A percentile compares a stretch with the other conserved stretches of the same genome.
Conservation (phyloP, 1,284 basidiomycete genomes). For the Golubevia sp. region DNA sequence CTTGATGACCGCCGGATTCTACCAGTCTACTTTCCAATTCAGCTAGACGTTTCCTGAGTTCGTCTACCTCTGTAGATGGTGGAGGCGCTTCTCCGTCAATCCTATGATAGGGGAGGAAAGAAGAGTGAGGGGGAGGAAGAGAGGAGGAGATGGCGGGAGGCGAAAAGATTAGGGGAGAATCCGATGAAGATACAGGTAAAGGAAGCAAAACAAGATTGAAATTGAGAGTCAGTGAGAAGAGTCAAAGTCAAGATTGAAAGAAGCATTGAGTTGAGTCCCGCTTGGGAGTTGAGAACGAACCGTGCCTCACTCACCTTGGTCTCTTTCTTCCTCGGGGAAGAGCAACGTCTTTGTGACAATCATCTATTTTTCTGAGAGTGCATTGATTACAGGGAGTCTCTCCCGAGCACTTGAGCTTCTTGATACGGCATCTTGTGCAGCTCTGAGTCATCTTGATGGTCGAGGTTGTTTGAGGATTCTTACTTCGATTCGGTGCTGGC, state of each 20-base stretch:
- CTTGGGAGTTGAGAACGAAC: too few species aligned
- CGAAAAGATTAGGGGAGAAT: too few species aligned
- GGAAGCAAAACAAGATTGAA: too few species aligned
- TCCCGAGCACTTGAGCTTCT: constrained; percentile 39
- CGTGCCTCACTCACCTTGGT: constrained; percentile 8
- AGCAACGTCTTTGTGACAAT: constrained; percentile 31
- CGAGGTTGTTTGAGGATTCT: too few species aligned
- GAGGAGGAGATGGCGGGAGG: too few species aligned
- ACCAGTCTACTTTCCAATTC: background rate
- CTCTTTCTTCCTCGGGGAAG: constrained; percentile 34
- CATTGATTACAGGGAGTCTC: constrained; percentile 35
- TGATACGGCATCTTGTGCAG: constrained; percentile 28
- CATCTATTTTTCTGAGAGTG: constrained; percentile 30
- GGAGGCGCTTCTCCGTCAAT: background rate
- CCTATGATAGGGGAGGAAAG: background rate
- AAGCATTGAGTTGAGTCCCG: too few species aligned
- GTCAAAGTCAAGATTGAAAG: too few species aligned
- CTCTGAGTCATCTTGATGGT: constrained; percentile 21
- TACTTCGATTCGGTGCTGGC: too few species aligned
- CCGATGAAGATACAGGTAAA: too few species aligned
- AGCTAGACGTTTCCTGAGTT: background rate
- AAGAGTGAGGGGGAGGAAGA: background rate
- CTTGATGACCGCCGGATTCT: too few species aligned
- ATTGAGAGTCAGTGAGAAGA: too few species aligned
- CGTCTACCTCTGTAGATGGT: background rate